Evolutionary conservation across 257 asterid genomes (phyloP).

Genomic region (Scutellaria barbata): DNA sequence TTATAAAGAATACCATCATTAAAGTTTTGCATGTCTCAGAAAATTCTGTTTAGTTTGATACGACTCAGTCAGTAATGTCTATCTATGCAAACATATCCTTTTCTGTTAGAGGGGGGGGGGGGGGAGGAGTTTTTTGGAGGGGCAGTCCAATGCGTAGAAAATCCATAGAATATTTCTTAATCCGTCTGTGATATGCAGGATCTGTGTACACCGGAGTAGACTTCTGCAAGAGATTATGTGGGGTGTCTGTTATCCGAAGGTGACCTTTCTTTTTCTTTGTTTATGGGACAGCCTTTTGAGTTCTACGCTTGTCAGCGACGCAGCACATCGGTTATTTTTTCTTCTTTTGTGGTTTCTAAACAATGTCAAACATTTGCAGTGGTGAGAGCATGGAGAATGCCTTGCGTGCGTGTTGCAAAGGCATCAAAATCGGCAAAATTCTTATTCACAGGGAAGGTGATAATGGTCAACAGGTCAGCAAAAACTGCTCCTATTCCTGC

Average conservation of each 20-base stretch:
- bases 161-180: neutral
- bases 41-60: neutral
- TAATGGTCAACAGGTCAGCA: slow-evolving; percentile 84
- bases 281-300: neutral
- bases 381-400: slow-evolving; percentile 68
- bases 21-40: slow-evolving; percentile 26
- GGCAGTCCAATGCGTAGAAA: neutral
- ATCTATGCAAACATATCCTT: neutral
- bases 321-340: neutral
- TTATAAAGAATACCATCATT: slow-evolving; percentile 13
- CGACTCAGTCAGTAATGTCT: neutral
- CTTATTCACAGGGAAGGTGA: slow-evolving; percentile 97
- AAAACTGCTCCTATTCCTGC: slow-evolving; percentile 19
- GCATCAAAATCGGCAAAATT: slow-evolving; percentile 97
- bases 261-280: slow-evolving; percentile 30
- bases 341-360: slow-evolving; percentile 15
- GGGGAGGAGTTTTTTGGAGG: neutral
- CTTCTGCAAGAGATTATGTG: slow-evolving; percentile 96
- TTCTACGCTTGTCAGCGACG: neutral
- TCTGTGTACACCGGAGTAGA: slow-evolving; percentile 97
- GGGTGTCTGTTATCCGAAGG: slow-evolving; percentile 97
- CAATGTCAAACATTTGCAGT: slow-evolving; percentile 46
- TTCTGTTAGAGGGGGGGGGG: neutral
- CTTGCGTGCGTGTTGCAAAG: slow-evolving; percentile 97
- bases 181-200: slow-evolving; percentile 54